Evolutionary conservation across 1,284 basidiomycete species (phyloP).

Genomic region (Puccinia horiana): DNA sequence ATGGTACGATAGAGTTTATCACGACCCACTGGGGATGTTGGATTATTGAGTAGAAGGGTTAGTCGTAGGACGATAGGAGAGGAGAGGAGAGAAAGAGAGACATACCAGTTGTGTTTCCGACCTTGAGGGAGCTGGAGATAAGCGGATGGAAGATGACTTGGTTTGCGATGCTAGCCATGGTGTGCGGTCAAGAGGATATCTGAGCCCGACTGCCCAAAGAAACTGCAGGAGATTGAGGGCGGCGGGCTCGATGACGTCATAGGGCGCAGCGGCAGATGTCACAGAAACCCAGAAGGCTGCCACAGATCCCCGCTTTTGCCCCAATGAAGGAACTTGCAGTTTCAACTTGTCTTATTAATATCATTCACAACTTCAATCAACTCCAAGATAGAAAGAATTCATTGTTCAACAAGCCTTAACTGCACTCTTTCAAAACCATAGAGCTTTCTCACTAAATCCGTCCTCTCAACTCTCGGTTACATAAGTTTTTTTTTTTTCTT

Average conservation of each 20-base stretch:
- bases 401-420: too few species aligned
- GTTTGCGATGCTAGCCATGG: conserved; percentile 62
- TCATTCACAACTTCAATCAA: too few species aligned
- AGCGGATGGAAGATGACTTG: conserved; percentile 81
- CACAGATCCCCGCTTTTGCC: neutral
- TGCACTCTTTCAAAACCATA: too few species aligned
- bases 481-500: too few species aligned
- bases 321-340: too few species aligned
- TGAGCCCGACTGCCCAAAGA: neutral
- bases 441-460: too few species aligned
- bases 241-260: neutral
- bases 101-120: conserved; percentile 69
- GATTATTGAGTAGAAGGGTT: neutral
- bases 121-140: conserved; percentile 73
- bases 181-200: neutral
- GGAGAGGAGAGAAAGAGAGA: neutral
- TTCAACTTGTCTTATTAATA: too few species aligned
- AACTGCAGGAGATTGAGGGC: neutral
- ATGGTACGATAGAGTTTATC: conserved; percentile 77
- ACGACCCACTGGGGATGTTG: conserved; percentile 65
- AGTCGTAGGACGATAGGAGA: neutral
- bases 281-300: neutral
- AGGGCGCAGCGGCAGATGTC: neutral
- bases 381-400: too few species aligned
- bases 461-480: too few species aligned